Conservation (phyloP, 768 basidiomycete genomes). For the Dioszegia hungarica region DNA sequence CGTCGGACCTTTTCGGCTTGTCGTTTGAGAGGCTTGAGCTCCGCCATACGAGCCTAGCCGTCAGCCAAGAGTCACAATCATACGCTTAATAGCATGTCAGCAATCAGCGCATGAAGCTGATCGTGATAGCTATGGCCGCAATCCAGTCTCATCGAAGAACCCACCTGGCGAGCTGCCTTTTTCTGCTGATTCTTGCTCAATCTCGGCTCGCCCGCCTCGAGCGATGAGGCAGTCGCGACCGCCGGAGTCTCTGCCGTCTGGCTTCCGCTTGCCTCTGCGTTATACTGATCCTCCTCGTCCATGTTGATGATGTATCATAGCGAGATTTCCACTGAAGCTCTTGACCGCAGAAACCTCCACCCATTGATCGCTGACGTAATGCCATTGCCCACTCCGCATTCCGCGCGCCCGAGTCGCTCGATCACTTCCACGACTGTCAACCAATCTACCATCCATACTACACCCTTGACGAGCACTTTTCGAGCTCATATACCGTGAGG, state of each 20-base stretch:
- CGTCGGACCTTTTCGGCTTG: conserved; percentile 24
- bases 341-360: too few relatives aligned
- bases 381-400: too few relatives aligned
- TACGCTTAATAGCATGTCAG: too few relatives aligned
- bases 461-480: too few relatives aligned
- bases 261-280: conserved; percentile 2
- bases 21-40: conserved; percentile 23
- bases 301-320: background rate
- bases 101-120: too few relatives aligned
- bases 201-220: background rate
- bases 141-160: too few relatives aligned
- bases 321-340: background rate
- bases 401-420: too few relatives aligned
- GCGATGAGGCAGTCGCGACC: background rate
- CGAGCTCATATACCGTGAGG: too few relatives aligned
- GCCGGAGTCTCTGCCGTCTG: background rate
- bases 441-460: too few relatives aligned
- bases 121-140: too few relatives aligned
- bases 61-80: background rate
- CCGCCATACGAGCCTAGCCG: conserved; percentile 21
- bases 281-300: conserved; percentile 2
- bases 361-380: too few relatives aligned
- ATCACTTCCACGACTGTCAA: too few relatives aligned
- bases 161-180: conserved; percentile 34
- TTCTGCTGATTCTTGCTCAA: conserved; percentile 44